Conservation (phyloP, 257 asterid species). For the Solanum rostratum region DNA sequence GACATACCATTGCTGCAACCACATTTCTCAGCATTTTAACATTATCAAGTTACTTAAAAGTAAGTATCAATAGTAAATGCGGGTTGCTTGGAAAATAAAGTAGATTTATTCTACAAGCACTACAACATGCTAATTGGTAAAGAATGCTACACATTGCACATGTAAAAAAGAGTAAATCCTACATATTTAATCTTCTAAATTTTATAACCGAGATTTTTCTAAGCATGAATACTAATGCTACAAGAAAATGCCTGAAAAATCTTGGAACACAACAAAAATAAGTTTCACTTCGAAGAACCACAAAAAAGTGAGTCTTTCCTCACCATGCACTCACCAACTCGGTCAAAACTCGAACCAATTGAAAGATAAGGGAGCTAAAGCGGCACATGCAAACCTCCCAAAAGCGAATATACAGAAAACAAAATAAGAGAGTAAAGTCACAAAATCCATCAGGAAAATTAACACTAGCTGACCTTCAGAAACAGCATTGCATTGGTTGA, state of each 20-base stretch:
- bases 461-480: slow-evolving; percentile 53
- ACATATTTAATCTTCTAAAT: background rate
- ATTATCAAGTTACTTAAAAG: background rate
- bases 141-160: background rate
- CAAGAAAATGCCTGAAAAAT: background rate
- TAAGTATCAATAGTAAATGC: background rate
- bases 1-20: background rate
- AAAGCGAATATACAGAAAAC: background rate
- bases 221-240: background rate
- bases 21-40: background rate
- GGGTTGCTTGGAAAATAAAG: background rate
- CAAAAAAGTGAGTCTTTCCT: background rate
- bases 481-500: slow-evolving; percentile 76
- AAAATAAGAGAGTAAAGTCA: background rate
- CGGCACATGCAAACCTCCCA: background rate
- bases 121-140: background rate
- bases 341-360: background rate
- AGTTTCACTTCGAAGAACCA: background rate
- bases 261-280: background rate
- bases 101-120: background rate
- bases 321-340: background rate
- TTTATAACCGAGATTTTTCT: too few species aligned
- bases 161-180: background rate
- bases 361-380: background rate
- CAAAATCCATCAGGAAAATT: background rate